A percentile compares a stretch with the other conserved stretches of the same genome.
phyloP scores from a whole-genome alignment of 2,329 filamentous ascomycete species.

The Hysterium pulicare region DNA sequence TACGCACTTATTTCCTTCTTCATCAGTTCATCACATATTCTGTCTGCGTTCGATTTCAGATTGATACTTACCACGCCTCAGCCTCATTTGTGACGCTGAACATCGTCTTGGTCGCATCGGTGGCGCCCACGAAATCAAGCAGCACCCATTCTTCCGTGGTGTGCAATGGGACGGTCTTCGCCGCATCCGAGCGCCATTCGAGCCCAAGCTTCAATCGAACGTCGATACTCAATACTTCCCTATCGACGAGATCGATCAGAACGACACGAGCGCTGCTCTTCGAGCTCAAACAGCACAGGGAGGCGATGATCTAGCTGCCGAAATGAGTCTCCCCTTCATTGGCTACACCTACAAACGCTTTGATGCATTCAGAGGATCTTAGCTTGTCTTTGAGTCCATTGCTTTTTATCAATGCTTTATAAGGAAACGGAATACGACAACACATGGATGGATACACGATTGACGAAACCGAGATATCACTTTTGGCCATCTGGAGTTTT shows the following conservation, averaged over 20 bases:
- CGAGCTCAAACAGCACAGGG: conserved; percentile 76
- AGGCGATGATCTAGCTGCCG: conserved; percentile 73
- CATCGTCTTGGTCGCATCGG: conserved; percentile 80
- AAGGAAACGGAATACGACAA: background rate
- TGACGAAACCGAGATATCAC: background rate
- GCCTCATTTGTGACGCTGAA: conserved; percentile 90
- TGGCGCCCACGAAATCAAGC: conserved; percentile 88
- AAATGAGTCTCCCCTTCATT: conserved; percentile 95
- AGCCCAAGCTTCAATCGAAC: conserved; percentile 87
- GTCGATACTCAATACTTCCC: conserved; percentile 98
- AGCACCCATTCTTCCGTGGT: conserved; percentile 92
- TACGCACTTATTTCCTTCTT: conserved; percentile 41
- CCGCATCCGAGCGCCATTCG: conserved; percentile 90
- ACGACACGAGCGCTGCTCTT: conserved; percentile 83
- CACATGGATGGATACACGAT: background rate
- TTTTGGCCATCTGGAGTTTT: background rate
- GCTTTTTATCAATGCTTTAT: background rate
- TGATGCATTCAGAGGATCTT: conserved; percentile 56
- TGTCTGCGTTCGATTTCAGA: too few relatives aligned
- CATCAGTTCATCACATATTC: background rate
- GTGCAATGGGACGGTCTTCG: conserved; percentile 93
- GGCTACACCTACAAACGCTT: conserved; percentile 99
- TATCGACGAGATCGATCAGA: conserved; percentile 96
- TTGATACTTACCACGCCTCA: conserved; percentile 38
- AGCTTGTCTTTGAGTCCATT: conserved; percentile 12